Conservation (phyloP, 768 basidiomycete genomes). For the Lactarius sanguifluus region DNA sequence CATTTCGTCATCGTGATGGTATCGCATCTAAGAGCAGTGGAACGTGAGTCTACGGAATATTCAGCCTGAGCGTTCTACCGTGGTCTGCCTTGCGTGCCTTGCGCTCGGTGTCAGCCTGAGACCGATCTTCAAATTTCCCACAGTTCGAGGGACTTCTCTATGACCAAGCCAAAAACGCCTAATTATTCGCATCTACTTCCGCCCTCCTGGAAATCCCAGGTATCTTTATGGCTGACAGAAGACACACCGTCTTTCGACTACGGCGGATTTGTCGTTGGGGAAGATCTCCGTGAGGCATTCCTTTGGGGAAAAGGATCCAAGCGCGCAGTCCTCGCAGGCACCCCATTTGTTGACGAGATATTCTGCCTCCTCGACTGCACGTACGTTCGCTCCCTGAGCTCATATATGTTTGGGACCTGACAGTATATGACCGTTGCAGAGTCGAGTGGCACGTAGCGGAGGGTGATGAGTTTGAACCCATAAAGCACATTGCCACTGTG, state of each 20-base stretch:
- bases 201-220: conserved; percentile 85
- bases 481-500: conserved; percentile 88
- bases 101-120: too few relatives aligned
- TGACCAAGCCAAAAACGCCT: neutral
- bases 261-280: conserved; percentile 34
- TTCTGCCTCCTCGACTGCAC: conserved; percentile 87
- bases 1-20: too few relatives aligned
- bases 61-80: too few relatives aligned
- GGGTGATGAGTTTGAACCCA: conserved; percentile 76
- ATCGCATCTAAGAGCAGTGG: too few relatives aligned
- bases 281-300: conserved; percentile 80
- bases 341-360: conserved; percentile 93
- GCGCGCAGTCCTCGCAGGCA: conserved; percentile 84
- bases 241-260: conserved; percentile 97
- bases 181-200: conserved; percentile 73
- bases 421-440: conserved; percentile 41
- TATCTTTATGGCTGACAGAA: conserved; percentile 83
- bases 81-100: too few relatives aligned
- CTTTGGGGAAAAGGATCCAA: conserved; percentile 87
- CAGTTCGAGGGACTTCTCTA: neutral
- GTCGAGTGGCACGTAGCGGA: conserved; percentile 94
- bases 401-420: neutral
- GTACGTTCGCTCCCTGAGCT: conserved; percentile 47
- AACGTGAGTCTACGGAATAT: too few relatives aligned
- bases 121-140: neutral